Conservation (phyloP, 345 rosid genomes). For the Citrus unshiu region DNA sequence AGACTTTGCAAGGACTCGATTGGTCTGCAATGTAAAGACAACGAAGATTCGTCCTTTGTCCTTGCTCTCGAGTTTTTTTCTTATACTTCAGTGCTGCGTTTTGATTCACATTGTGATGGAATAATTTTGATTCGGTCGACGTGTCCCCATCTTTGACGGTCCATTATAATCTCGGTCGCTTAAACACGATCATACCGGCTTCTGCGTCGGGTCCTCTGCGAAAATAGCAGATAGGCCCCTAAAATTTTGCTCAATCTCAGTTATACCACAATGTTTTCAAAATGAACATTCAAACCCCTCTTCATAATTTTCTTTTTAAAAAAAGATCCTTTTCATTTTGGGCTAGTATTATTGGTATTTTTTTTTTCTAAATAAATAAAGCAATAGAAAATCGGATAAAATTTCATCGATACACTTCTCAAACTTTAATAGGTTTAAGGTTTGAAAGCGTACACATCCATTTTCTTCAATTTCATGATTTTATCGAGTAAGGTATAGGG, state of each 20-base stretch:
- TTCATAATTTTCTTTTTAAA: too few species aligned
- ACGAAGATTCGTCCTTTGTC: background rate
- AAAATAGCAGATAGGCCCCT: background rate
- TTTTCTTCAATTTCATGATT: background rate
- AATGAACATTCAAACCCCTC: background rate
- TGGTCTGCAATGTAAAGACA: background rate
- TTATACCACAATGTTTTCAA: too few species aligned
- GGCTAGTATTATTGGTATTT: too few species aligned
- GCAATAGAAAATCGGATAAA: background rate
- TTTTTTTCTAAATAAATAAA: too few species aligned
- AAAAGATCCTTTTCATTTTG: background rate
- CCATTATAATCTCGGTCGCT: background rate
- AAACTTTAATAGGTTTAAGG: too few species aligned
- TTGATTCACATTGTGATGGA: background rate
- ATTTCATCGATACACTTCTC: background rate
- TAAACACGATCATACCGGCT: background rate
- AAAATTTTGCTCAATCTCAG: too few species aligned
- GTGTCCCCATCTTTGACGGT: background rate
- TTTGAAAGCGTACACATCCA: background rate
- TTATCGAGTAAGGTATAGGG: background rate
- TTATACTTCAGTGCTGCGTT: background rate
- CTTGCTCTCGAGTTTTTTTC: background rate
- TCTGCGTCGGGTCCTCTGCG: accelerated
- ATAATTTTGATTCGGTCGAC: background rate
- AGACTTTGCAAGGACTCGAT: conserved; percentile 7